These are phyloP conservation scores for Choanephora cucurbitarum DNA, from an alignment of 371 early-diverging fungal genomes.

Conservation along the genomic window DNA sequence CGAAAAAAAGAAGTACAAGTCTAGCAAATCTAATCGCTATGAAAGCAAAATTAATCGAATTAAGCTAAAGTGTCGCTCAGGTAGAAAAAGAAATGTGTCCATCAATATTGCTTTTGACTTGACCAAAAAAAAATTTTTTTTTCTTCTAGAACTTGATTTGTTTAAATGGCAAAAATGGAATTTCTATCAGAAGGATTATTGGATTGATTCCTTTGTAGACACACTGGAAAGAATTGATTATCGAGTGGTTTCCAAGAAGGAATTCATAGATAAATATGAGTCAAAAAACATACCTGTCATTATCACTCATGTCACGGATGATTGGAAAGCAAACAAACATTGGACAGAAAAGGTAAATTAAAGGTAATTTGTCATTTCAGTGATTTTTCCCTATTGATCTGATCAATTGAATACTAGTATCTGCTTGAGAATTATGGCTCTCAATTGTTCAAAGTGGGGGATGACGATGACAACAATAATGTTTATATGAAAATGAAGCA, in stretches of 20 bases:
- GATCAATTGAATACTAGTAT: constrained; percentile 28
- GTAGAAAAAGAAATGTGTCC: constrained; percentile 23
- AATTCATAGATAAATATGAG: constrained; percentile 66
- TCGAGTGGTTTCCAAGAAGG: constrained; percentile 47
- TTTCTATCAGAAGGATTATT: constrained; percentile 51
- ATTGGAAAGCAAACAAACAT: constrained; percentile 60
- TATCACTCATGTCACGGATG: constrained; percentile 59
- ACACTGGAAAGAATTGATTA: constrained; percentile 52
- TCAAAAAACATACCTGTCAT: constrained; percentile 62
- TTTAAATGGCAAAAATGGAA: constrained; percentile 60
- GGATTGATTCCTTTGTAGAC: constrained; percentile 50
- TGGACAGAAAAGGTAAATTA: constrained; percentile 64
- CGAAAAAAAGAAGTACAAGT: constrained; percentile 20
- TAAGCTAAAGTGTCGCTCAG: constrained; percentile 54
- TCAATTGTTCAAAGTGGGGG: constrained; percentile 79
- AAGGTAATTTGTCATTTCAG: too few relatives aligned
- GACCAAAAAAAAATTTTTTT: neutral
- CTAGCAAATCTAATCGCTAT: constrained; percentile 22
- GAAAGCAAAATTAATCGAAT: constrained; percentile 49
- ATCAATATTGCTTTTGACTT: neutral
- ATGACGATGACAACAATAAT: constrained; percentile 76
- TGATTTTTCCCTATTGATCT: neutral
- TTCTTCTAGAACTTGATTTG: constrained; percentile 50
- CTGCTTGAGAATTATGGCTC: constrained; percentile 55
- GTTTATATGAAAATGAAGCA: constrained; percentile 77